phyloP scores from a whole-genome alignment of 805 yeast species.

The Candida sphagnicola region DNA sequence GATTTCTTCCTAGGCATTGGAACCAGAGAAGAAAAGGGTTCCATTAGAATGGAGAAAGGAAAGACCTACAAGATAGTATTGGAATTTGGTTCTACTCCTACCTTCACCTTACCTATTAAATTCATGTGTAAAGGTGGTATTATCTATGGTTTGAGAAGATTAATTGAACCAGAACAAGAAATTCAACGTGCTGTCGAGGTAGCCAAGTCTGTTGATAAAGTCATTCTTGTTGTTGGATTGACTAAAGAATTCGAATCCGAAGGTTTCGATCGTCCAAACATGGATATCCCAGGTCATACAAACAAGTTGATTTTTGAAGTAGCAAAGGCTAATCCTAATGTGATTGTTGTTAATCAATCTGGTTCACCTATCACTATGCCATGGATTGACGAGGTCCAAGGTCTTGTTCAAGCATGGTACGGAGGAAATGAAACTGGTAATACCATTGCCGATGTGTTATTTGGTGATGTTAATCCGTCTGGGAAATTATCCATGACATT shows the following conservation, averaged over 20 bases:
- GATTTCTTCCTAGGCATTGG: slow-evolving; percentile 43
- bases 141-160: slow-evolving; percentile 17
- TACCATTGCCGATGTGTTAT: slow-evolving; percentile 54
- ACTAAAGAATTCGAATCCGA: slow-evolving; percentile 29
- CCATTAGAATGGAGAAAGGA: slow-evolving; percentile 39
- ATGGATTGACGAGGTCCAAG: slow-evolving; percentile 34
- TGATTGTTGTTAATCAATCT: slow-evolving; percentile 29
- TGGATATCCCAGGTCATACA: slow-evolving; percentile 28
- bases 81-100: slow-evolving; percentile 41
- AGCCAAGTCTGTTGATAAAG: slow-evolving; percentile 25
- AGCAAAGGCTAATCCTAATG: slow-evolving; percentile 23
- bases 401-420: slow-evolving; percentile 42
- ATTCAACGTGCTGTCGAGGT: slow-evolving; percentile 22
- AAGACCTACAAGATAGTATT: slow-evolving; percentile 39
- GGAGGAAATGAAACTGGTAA: slow-evolving; percentile 56
- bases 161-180: slow-evolving; percentile 19
- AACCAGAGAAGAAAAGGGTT: slow-evolving; percentile 47
- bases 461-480: slow-evolving; percentile 56
- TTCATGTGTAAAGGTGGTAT: slow-evolving; percentile 20
- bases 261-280: slow-evolving; percentile 25
- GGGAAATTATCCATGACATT: slow-evolving; percentile 43
- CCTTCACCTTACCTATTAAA: slow-evolving; percentile 20
- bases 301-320: slow-evolving; percentile 22
- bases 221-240: slow-evolving; percentile 23
- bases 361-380: slow-evolving; percentile 32